phyloP scores from a whole-genome alignment of 2,329 filamentous ascomycete species.

The Penicillium paneum region DNA sequence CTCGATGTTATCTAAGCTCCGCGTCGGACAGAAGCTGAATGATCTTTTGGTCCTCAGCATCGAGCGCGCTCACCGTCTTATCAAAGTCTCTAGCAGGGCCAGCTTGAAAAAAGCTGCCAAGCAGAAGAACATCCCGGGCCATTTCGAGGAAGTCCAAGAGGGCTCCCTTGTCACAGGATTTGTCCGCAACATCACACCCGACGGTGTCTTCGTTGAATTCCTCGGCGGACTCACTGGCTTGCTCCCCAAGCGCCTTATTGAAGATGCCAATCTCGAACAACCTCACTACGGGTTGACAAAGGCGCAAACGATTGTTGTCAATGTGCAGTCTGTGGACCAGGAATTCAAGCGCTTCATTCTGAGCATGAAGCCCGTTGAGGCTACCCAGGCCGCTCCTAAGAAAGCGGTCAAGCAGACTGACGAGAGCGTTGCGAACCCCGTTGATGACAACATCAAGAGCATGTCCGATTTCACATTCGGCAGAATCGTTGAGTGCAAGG shows the following conservation, averaged over 20 bases:
- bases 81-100: constrained; percentile 78
- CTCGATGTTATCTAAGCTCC: constrained; percentile 73
- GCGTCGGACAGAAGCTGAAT: constrained; percentile 76
- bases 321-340: constrained; percentile 68
- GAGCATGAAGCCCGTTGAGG: constrained; percentile 52
- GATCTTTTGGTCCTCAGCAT: constrained; percentile 87
- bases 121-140: constrained; percentile 66
- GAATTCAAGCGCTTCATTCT: constrained; percentile 67
- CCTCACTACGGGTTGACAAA: constrained; percentile 76
- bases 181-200: constrained; percentile 76
- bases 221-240: constrained; percentile 72
- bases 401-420: constrained; percentile 40
- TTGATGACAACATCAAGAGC: constrained; percentile 63
- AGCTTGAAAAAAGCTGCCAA: constrained; percentile 74
- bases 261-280: constrained; percentile 64
- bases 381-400: constrained; percentile 50
- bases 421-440: constrained; percentile 51
- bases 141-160: constrained; percentile 67
- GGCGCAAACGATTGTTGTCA: constrained; percentile 70
- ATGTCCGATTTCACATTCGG: constrained; percentile 74
- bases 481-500: constrained; percentile 68
- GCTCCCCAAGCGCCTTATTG: constrained; percentile 73
- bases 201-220: constrained; percentile 86
- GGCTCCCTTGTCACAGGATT: constrained; percentile 72
- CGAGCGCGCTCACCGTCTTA: constrained; percentile 69